Base-by-base conservation (phyloP, 352 stramenopile genomes). In the Blastocystis sp. region DNA sequence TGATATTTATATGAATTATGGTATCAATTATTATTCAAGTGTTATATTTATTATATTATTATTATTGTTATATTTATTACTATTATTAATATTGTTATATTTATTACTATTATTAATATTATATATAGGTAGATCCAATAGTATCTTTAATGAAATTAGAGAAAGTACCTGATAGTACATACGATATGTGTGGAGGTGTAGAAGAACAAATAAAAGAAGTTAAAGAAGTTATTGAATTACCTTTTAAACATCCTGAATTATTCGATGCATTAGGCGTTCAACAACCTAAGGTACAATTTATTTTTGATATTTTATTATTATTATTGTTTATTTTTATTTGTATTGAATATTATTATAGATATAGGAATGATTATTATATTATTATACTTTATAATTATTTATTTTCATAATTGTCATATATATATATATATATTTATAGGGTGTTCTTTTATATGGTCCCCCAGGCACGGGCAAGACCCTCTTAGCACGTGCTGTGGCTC, bases 141-240 rank as follows among this genome's bases (percentile, higher is more conserved):
- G 82, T 91, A 58, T 86, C 77, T 58, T 74, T 91, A 36, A 91
- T 91, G 80, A 88, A 89, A 73, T 82, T 99, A 33, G 92, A 99
- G 72, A 95, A 95, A 70, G 90, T 98, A 19, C 91, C 91, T 0
- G 91, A 99, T 76, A 95, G 86, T 28, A 97, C 91, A 2, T 99
- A 98, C 72, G 91, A 99, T 73, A 97, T 98, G 88, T 94, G 97
- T 68, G 91, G 91, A 31, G 91, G 91, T 45, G 74, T 98, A 21
- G 85, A 95, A 69, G 96, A 97, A 69, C 91, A 98, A 72, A 95
- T 98, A 62, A 82, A 91, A 56, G 91, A 98, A 75, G 96, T 98
- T 69, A 98, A 98, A 73, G 91, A 98, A 72, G 82, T 98, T 1
- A 98, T 98, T 69, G 91, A 98, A 73, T 77, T 98, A 16, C 91